Conservation (phyloP, 2,329 filamentous ascomycete genomes). For the Penicillium sp. region DNA sequence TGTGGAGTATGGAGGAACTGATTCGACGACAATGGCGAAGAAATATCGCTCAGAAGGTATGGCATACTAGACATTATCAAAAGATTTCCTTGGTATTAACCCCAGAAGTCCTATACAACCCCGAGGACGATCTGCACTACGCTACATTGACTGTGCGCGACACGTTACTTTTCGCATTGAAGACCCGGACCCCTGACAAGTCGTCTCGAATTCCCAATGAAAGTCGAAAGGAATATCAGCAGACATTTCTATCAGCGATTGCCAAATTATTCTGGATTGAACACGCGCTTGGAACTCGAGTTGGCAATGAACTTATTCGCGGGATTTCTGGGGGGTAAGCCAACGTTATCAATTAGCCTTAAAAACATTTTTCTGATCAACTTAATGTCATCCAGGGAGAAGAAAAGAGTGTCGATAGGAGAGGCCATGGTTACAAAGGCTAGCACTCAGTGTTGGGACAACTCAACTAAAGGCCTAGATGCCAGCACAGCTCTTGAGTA, state of each 20-base stretch:
- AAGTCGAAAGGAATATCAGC: constrained; percentile 62
- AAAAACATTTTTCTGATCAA: neutral
- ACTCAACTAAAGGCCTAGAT: constrained; percentile 74
- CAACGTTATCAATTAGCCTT: neutral
- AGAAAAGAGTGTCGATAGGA: constrained; percentile 80
- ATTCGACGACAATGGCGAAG: constrained; percentile 55
- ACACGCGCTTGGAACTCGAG: constrained; percentile 73
- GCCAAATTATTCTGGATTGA: constrained; percentile 74
- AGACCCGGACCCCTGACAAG: constrained; percentile 69
- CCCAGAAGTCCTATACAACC: constrained; percentile 69
- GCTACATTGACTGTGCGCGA: constrained; percentile 76
- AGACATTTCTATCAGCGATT: constrained; percentile 68
- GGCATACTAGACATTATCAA: too few relatives aligned
- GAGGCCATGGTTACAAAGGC: constrained; percentile 73
- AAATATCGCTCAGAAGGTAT: constrained; percentile 51
- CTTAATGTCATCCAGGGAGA: constrained; percentile 47
- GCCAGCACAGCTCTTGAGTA: constrained; percentile 75
- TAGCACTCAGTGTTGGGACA: constrained; percentile 75
- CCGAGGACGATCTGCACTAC: constrained; percentile 78
- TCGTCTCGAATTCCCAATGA: constrained; percentile 65
- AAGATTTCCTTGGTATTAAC: constrained; percentile 15
- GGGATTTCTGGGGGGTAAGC: constrained; percentile 67
- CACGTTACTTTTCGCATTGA: constrained; percentile 73
- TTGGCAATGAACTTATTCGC: constrained; percentile 74
- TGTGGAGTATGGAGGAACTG: constrained; percentile 60